Percentiles rank a stretch among this genome's conserved stretches.
These are phyloP conservation scores for Harringtonia aguacate DNA, from an alignment of 2,329 filamentous ascomycete species.

Conservation along the genomic window DNA sequence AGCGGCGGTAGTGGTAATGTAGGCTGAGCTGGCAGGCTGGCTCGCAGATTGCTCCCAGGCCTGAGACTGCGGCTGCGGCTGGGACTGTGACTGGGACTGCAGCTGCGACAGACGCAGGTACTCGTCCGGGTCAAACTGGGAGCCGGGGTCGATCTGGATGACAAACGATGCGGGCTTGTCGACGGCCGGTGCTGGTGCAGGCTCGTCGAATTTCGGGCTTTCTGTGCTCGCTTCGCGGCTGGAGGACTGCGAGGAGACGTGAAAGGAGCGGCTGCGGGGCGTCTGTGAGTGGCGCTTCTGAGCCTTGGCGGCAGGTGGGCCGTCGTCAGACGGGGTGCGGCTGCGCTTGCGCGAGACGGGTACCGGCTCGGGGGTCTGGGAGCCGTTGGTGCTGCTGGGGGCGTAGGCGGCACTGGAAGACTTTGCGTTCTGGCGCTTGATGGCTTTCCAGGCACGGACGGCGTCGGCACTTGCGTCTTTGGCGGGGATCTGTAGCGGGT, in stretches of 20 bases:
- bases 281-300: neutral
- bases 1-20: no score
- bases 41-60: neutral
- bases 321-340: neutral
- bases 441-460: constrained; percentile 17
- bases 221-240: constrained; percentile 5
- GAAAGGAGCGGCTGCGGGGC: neutral
- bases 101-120: neutral
- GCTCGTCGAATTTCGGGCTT: neutral
- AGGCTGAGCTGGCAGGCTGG: no score
- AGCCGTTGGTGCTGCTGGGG: neutral
- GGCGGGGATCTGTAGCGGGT: constrained; percentile 10
- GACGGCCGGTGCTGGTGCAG: neutral
- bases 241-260: neutral
- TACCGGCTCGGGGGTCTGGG: neutral
- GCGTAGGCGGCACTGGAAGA: neutral
- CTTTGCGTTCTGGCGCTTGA: neutral
- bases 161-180: neutral
- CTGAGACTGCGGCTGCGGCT: neutral
- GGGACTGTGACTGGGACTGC: constrained; percentile 1
- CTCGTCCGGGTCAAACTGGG: constrained; percentile 7
- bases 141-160: constrained; percentile 2
- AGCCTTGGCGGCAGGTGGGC: neutral
- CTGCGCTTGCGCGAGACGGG: neutral
- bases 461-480: constrained; percentile 18